These are phyloP conservation scores for Epicoccum sorghinum DNA, from an alignment of 2,329 filamentous ascomycete species.

Conservation along the genomic window DNA sequence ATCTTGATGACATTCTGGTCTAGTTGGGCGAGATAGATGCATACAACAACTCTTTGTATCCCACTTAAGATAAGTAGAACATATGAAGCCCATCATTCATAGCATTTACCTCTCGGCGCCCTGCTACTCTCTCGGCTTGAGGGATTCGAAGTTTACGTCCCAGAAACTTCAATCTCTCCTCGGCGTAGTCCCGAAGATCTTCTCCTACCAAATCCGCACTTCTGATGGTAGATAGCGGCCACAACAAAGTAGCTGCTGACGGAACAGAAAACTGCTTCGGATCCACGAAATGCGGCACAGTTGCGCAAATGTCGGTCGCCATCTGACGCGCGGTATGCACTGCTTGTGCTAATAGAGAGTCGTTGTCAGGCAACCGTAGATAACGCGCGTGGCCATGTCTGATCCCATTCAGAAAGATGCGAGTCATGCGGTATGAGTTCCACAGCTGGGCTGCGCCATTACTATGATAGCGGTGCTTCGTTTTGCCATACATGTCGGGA, in stretches of 20 bases:
- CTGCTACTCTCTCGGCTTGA: constrained; percentile 16
- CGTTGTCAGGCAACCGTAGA: not conserved
- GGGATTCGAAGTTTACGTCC: constrained; percentile 13
- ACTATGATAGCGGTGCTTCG: constrained; percentile 13
- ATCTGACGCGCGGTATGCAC: constrained; percentile 6
- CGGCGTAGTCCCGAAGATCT: not conserved
- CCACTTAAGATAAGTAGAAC: constrained; percentile 12
- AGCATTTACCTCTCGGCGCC: constrained; percentile 6
- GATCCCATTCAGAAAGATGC: constrained; percentile 25
- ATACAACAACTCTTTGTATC: too few relatives aligned
- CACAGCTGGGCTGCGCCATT: constrained; percentile 21
- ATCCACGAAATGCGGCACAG: constrained; percentile 13
- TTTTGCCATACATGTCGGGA: not conserved
- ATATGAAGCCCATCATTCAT: constrained; percentile 21
- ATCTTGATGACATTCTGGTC: too few relatives aligned
- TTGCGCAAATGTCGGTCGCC: constrained; percentile 19
- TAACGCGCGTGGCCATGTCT: constrained; percentile 2
- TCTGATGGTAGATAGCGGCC: not conserved
- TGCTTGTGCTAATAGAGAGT: not conserved
- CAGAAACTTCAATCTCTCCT: constrained; percentile 11
- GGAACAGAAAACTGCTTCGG: constrained; percentile 3
- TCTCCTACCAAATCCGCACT: not conserved
- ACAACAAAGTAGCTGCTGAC: constrained; percentile 5
- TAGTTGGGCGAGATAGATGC: too few relatives aligned
- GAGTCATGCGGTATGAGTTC: constrained; percentile 27